Evolutionary conservation across 306 rosid genomes (phyloP).

Genomic region (Lablab purpureus): DNA sequence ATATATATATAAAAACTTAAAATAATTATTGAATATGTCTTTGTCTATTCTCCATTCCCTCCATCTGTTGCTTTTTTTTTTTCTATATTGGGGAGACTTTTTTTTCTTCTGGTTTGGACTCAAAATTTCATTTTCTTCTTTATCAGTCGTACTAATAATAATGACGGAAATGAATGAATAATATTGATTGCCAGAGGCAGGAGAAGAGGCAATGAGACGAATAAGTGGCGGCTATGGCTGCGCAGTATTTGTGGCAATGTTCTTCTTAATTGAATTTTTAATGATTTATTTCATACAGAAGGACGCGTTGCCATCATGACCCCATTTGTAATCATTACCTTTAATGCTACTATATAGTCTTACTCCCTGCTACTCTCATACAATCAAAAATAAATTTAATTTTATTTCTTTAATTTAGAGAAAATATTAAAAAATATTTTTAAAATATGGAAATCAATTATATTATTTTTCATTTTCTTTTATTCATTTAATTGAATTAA

Average conservation of each 20-base stretch:
- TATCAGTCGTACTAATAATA: neutral
- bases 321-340: constrained; percentile 64
- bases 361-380: too few species aligned
- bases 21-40: constrained; percentile 21
- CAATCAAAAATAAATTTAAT: too few species aligned
- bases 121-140: neutral
- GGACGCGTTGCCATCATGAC: constrained; percentile 57
- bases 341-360: constrained; percentile 7
- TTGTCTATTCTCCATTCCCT: constrained; percentile 37
- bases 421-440: too few species aligned
- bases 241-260: constrained; percentile 52
- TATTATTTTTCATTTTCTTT: too few species aligned
- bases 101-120: neutral
- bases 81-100: neutral
- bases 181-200: neutral
- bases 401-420: too few species aligned
- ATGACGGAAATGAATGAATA: neutral
- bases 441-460: too few species aligned
- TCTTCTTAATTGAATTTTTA: constrained; percentile 33
- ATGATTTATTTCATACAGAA: constrained; percentile 42
- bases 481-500: too few species aligned
- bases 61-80: constrained; percentile 9
- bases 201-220: neutral
- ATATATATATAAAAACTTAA: neutral
- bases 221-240: constrained; percentile 89